phyloP scores from a whole-genome alignment of 805 yeast species.

The Hanseniaspora nectarophila region DNA sequence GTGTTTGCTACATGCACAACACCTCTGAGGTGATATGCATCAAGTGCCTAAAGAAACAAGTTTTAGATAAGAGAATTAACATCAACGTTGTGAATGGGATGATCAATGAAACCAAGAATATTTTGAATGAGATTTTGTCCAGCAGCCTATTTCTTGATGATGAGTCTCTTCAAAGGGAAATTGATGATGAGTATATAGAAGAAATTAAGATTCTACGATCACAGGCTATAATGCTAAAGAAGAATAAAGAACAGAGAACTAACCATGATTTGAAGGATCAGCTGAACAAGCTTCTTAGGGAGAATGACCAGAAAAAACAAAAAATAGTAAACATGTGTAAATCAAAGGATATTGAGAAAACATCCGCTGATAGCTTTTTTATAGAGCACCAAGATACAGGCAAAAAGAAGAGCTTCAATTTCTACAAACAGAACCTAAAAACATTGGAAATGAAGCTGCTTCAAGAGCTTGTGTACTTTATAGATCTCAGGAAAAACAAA shows the following conservation, averaged over 20 bases:
- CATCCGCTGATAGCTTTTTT: not conserved
- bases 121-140: not conserved
- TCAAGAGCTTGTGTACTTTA: not conserved
- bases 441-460: not conserved
- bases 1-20: conserved; percentile 1
- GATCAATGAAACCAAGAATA: not conserved
- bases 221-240: conserved; percentile 8
- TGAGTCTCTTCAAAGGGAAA: not conserved
- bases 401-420: not conserved
- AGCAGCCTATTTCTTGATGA: not conserved
- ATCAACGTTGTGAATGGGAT: conserved; percentile 1
- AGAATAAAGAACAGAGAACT: not conserved
- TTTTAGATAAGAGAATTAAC: conserved; percentile 8
- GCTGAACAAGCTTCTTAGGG: not conserved
- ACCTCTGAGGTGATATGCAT: conserved; percentile 7
- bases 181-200: not conserved
- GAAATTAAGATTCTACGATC: conserved; percentile 7
- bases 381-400: not conserved
- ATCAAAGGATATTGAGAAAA: not conserved
- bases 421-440: not conserved
- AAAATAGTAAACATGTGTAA: not conserved
- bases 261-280: not conserved
- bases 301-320: not conserved
- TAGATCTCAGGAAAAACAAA: conserved; percentile 2
- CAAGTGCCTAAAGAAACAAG: conserved; percentile 7